These are phyloP conservation scores for Dothidotthia symphoricarpi DNA, from an alignment of 2,329 filamentous ascomycete genomes.

Conservation along the genomic window DNA sequence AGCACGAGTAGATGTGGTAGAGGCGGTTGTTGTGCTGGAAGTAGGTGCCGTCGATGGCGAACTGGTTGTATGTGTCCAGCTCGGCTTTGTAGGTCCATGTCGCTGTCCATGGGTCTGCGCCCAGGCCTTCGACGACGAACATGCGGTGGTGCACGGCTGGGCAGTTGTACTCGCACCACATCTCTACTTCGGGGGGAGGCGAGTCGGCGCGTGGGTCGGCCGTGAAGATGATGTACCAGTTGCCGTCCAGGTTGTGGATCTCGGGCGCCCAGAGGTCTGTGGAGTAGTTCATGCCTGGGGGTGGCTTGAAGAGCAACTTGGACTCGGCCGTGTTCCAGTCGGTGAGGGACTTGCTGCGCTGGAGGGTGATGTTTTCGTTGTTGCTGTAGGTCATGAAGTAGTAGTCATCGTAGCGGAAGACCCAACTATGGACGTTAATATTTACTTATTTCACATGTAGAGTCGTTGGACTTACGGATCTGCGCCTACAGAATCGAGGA, in stretches of 20 bases:
- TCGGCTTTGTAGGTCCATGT: constrained; percentile 48
- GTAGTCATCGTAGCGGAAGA: constrained; percentile 43
- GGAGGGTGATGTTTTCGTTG: constrained; percentile 45
- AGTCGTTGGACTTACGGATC: constrained; percentile 40
- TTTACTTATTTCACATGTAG: background rate
- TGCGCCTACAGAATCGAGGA: constrained; percentile 43
- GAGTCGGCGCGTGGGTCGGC: constrained; percentile 50
- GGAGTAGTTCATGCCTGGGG: constrained; percentile 45
- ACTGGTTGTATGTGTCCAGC: constrained; percentile 53
- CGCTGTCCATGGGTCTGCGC: constrained; percentile 47
- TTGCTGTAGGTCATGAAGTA: constrained; percentile 51
- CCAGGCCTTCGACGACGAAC: constrained; percentile 49
- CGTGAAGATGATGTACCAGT: constrained; percentile 56
- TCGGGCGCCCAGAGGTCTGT: constrained; percentile 54
- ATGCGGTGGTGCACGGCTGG: constrained; percentile 54
- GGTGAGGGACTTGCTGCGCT: constrained; percentile 44
- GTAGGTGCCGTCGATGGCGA: constrained; percentile 56
- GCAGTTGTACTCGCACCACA: constrained; percentile 51
- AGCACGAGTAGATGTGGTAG: constrained; percentile 44
- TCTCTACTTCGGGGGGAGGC: constrained; percentile 49
- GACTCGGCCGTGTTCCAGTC: constrained; percentile 48
- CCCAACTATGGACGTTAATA: constrained; percentile 36
- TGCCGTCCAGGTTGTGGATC: constrained; percentile 47
- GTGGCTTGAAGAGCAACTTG: constrained; percentile 45
- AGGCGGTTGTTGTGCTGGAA: constrained; percentile 44